A percentile compares a stretch with the other conserved stretches of the same genome.
Evolutionary conservation across 2,329 filamentous ascomycete genomes (phyloP).

Genomic region (Colletotrichum tabaci): DNA sequence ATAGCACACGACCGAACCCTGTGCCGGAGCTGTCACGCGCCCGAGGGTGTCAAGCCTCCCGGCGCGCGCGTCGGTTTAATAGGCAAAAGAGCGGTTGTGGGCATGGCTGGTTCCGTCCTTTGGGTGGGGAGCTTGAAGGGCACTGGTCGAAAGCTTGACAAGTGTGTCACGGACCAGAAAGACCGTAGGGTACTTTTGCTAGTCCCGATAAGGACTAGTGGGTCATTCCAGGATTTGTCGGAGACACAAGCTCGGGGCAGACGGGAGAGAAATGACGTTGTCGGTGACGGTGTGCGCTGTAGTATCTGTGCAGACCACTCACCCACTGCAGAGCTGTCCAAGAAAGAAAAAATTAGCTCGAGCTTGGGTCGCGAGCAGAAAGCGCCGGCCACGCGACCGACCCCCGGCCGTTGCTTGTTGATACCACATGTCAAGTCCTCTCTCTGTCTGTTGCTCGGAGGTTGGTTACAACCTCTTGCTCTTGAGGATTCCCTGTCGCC

Average conservation of each 20-base stretch:
- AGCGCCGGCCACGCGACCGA: conserved; percentile 29
- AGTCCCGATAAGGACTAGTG: neutral
- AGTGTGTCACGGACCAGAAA: conserved; percentile 8
- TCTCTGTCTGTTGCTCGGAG: neutral
- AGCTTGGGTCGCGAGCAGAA: conserved; percentile 13
- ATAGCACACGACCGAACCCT: conserved; percentile 12
- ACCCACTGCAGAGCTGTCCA: conserved; percentile 19
- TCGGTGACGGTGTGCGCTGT: conserved; percentile 15
- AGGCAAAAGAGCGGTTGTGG: conserved; percentile 1
- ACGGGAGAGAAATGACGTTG: conserved; percentile 18
- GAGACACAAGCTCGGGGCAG: neutral
- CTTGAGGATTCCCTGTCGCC: neutral
- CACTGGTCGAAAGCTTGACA: conserved; percentile 3
- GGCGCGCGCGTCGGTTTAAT: conserved; percentile 14
- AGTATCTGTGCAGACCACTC: too few species aligned
- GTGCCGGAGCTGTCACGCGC: neutral
- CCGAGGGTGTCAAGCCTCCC: conserved; percentile 14
- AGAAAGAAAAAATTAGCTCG: conserved; percentile 36
- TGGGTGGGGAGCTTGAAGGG: conserved; percentile 7
- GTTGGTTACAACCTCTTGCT: neutral
- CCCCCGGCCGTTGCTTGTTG: neutral
- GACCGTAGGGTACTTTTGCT: neutral
- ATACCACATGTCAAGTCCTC: conserved; percentile 36
- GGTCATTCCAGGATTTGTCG: too few species aligned
- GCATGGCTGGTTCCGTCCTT: neutral